Evolutionary conservation across 306 rosid genomes (phyloP).

Genomic region (Medicago ruthenica): DNA sequence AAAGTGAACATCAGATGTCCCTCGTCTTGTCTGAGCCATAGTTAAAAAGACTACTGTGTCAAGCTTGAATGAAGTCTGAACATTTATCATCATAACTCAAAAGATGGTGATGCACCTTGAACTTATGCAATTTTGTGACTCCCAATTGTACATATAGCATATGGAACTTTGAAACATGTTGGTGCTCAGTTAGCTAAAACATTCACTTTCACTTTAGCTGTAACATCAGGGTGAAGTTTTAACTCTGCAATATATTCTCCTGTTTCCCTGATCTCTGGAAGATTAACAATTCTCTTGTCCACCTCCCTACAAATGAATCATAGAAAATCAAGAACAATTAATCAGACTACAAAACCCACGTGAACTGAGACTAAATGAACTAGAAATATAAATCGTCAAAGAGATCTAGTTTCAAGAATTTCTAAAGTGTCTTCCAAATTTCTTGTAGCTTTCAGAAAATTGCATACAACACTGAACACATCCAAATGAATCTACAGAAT

Average conservation of each 20-base stretch:
- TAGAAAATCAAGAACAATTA: conserved; percentile 28
- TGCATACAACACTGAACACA: background rate
- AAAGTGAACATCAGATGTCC: conserved; percentile 10
- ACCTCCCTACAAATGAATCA: conserved; percentile 64
- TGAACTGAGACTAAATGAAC: conserved; percentile 3
- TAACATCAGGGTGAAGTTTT: conserved; percentile 96
- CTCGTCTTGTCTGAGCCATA: conserved; percentile 13
- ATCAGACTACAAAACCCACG: background rate
- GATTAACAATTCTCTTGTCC: conserved; percentile 86
- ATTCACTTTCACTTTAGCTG: conserved; percentile 77
- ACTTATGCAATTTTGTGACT: conserved; percentile 37
- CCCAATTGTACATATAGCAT: conserved; percentile 29
- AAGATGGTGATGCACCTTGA: conserved; percentile 34
- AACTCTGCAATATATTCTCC: conserved; percentile 91
- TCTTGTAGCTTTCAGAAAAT: background rate
- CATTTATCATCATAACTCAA: conserved; percentile 27
- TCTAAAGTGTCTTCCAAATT: background rate
- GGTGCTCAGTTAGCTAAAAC: conserved; percentile 74
- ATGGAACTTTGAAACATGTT: conserved; percentile 37
- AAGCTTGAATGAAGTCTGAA: conserved; percentile 36
- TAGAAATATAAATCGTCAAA: background rate
- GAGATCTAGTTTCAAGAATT: background rate
- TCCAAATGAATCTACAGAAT: background rate
- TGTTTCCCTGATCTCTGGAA: conserved; percentile 88
- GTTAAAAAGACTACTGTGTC: conserved; percentile 2